Conservation (phyloP, 257 asterid genomes). For the Solanum stenotomum region DNA sequence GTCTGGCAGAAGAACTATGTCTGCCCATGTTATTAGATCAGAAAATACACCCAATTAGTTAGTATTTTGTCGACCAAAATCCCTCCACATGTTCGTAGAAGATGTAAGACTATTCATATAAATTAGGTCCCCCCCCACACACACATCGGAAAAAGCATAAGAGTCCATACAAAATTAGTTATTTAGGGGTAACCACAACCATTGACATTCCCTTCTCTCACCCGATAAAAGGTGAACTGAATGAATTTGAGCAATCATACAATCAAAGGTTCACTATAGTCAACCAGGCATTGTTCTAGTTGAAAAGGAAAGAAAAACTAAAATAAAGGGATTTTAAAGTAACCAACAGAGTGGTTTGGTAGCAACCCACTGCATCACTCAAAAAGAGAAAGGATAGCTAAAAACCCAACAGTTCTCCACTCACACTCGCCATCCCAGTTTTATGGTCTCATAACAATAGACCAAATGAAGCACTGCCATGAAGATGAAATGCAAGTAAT, state of each 20-base stretch:
- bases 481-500: background rate
- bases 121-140: background rate
- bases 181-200: background rate
- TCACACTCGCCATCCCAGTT: background rate
- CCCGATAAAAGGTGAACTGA: background rate
- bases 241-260: background rate
- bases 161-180: background rate
- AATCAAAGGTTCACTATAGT: background rate
- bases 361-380: background rate
- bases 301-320: background rate
- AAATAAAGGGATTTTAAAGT: background rate
- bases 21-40: background rate
- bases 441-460: background rate
- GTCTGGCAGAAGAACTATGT: background rate
- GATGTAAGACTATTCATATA: background rate
- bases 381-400: background rate
- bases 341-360: background rate
- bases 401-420: background rate
- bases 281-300: background rate
- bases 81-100: background rate
- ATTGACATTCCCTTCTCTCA: background rate
- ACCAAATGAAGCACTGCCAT: background rate
- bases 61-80: background rate
- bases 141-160: background rate
- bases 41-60: background rate